Base-by-base conservation (phyloP, 306 rosid genomes). In the Fagus crenata region DNA sequence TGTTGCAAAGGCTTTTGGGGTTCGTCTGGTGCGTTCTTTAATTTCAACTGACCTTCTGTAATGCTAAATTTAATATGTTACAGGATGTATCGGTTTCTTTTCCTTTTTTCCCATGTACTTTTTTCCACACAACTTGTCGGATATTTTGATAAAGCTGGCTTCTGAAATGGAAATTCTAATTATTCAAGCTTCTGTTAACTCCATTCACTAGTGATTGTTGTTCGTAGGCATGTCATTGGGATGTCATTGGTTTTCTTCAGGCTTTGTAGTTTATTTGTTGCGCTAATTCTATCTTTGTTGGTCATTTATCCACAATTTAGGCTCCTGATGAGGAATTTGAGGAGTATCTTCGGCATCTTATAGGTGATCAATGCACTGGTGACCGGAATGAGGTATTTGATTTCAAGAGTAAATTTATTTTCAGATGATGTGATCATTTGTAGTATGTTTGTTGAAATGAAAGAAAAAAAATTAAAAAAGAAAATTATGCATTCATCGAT, bases 241-340 rank as follows among this genome's bases (percentile, higher is more conserved):
- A 39, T 33, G 40, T 36, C 28, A 56, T 64, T 51, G 28, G 28
- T 22, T 72, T 59, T 61, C 36, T 64, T 59, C 15, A 67, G 59
- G 13, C 4, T 31, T 67, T 78, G 7, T 70, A 41, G 53, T 77
- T 77, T 77, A 68, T 78, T 83, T 71, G 53, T 77, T 80, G 56
- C 5, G 60, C 40, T 78, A 77, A 75, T 72, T 59, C 22, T 55
- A 53, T 51, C 65, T 36, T 13, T 51, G 63, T 40, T 71, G 79
- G 53, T 75, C 37, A 61, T 74, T 74, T 72, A 58, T 74, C 78
- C 77, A 74, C 56, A 2, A 36, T 80, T 82, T 76, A 95, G 98
- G 98, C 97, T 81, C 98, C 98, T 74, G 98, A 92, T 83, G 98
- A 95, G 86, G 95, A 90, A 85, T 95, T 92, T 82, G 93, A 90